phyloP scores from a whole-genome alignment of 1,139 yeast species.

The Hemisphaericaspora xylofermentans region DNA sequence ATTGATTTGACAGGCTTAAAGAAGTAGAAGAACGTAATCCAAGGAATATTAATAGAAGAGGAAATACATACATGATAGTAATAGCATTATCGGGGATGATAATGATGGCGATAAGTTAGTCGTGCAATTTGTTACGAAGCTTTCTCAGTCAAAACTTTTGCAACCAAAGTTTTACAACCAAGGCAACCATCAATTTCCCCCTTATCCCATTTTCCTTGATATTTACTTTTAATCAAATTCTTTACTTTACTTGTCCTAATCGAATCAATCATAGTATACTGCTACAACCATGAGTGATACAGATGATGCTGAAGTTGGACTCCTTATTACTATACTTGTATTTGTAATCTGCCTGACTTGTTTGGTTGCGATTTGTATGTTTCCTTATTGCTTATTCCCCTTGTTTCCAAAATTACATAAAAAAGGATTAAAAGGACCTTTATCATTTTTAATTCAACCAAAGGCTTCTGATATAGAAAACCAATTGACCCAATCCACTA shows the following conservation, averaged over 20 bases:
- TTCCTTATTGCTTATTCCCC: neutral
- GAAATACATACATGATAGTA: neutral
- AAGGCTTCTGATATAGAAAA: conserved; percentile 9
- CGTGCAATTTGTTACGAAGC: conserved; percentile 1
- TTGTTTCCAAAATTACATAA: neutral
- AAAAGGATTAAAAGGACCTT: neutral
- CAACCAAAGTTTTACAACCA: conserved; percentile 12
- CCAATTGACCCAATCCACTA: conserved; percentile 3
- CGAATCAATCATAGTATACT: too few species aligned
- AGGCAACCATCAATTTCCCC: neutral
- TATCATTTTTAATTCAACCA: neutral
- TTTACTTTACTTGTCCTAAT: too few species aligned
- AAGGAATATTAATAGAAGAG: too few species aligned
- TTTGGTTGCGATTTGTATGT: neutral
- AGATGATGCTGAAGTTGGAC: conserved; percentile 8
- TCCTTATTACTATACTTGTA: neutral
- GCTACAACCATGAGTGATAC: too few species aligned
- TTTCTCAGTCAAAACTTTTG: conserved; percentile 8
- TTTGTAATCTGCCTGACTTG: neutral
- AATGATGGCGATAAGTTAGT: too few species aligned
- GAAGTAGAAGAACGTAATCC: conserved; percentile 3
- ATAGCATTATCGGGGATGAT: neutral
- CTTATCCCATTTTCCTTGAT: too few species aligned
- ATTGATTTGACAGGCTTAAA: conserved; percentile 10
- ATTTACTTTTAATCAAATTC: too few species aligned